These are phyloP conservation scores for Davidsoniella eucalypti DNA, from an alignment of 2,329 filamentous ascomycete genomes.

Conservation along the genomic window DNA sequence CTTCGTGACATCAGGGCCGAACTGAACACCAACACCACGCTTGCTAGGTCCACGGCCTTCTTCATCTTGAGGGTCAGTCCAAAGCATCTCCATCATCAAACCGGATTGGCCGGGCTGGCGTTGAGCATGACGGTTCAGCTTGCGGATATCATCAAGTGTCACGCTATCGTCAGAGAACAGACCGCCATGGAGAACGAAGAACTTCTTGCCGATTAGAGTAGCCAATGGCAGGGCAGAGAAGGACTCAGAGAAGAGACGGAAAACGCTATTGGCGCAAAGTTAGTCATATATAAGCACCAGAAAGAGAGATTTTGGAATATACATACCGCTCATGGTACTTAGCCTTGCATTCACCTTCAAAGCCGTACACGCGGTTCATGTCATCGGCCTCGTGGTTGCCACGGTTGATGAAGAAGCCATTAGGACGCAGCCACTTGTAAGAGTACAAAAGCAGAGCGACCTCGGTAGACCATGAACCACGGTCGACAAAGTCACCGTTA, in stretches of 20 bases:
- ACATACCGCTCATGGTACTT: slow-evolving; percentile 76
- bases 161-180: slow-evolving; percentile 92
- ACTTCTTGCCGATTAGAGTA: slow-evolving; percentile 80
- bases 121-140: slow-evolving; percentile 79
- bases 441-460: slow-evolving; percentile 86
- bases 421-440: slow-evolving; percentile 88
- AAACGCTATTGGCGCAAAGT: slow-evolving; percentile 36
- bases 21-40: slow-evolving; percentile 88
- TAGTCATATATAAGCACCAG: neutral
- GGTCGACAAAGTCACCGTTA: slow-evolving; percentile 96
- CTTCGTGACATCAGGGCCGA: slow-evolving; percentile 91
- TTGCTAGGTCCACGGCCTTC: slow-evolving; percentile 88
- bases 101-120: slow-evolving; percentile 84
- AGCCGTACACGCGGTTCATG: slow-evolving; percentile 98
- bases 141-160: slow-evolving; percentile 83
- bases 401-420: slow-evolving; percentile 83
- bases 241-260: slow-evolving; percentile 95
- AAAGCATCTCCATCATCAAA: slow-evolving; percentile 99
- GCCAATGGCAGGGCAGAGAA: slow-evolving; percentile 89
- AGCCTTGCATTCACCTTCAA: slow-evolving; percentile 94
- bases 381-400: slow-evolving; percentile 98
- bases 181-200: slow-evolving; percentile 82
- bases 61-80: slow-evolving; percentile 85
- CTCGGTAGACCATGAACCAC: slow-evolving; percentile 96
- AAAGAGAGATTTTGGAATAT: neutral